These are phyloP conservation scores for Tarenaya hassleriana DNA, from an alignment of 345 rosid genomes.

Conservation along the genomic window DNA sequence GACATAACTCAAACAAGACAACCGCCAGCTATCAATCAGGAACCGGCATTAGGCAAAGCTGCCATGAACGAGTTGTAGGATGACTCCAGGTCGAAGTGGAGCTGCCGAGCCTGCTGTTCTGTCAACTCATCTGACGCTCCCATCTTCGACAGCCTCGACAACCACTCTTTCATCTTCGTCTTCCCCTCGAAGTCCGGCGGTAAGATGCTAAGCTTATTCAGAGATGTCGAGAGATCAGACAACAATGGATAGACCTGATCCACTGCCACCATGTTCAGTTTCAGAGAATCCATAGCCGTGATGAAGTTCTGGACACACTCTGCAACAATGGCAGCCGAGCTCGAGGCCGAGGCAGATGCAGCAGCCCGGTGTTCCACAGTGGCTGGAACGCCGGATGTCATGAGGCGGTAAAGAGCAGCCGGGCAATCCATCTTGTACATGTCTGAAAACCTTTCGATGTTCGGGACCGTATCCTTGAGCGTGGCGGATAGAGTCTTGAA, in stretches of 20 bases:
- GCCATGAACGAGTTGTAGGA: slow-evolving; percentile 74
- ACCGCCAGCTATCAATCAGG: no score
- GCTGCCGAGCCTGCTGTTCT: slow-evolving; percentile 87
- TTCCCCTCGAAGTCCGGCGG: slow-evolving; percentile 88
- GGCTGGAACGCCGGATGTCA: slow-evolving; percentile 91
- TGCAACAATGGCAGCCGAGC: slow-evolving; percentile 87
- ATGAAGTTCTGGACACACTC: slow-evolving; percentile 94
- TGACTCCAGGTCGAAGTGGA: slow-evolving; percentile 45
- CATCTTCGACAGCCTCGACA: slow-evolving; percentile 80
- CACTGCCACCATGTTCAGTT: slow-evolving; percentile 90
- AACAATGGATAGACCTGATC: slow-evolving; percentile 89
- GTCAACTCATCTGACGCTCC: slow-evolving; percentile 91
- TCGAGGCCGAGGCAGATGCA: slow-evolving; percentile 44
- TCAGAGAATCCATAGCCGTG: slow-evolving; percentile 92
- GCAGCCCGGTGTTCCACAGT: slow-evolving; percentile 87
- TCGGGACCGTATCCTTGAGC: slow-evolving; percentile 70
- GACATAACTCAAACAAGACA: no score
- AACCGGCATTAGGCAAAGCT: slow-evolving; percentile 13
- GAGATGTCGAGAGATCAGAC: slow-evolving; percentile 75
- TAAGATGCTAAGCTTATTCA: slow-evolving; percentile 67
- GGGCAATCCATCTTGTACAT: slow-evolving; percentile 96
- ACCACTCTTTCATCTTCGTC: slow-evolving; percentile 88
- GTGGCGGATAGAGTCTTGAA: slow-evolving; percentile 79
- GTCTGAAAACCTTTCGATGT: slow-evolving; percentile 81
- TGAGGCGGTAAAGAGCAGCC: slow-evolving; percentile 78